Conservation (phyloP, 2,329 filamentous ascomycete genomes). For the Aureobasidium melanogenum region DNA sequence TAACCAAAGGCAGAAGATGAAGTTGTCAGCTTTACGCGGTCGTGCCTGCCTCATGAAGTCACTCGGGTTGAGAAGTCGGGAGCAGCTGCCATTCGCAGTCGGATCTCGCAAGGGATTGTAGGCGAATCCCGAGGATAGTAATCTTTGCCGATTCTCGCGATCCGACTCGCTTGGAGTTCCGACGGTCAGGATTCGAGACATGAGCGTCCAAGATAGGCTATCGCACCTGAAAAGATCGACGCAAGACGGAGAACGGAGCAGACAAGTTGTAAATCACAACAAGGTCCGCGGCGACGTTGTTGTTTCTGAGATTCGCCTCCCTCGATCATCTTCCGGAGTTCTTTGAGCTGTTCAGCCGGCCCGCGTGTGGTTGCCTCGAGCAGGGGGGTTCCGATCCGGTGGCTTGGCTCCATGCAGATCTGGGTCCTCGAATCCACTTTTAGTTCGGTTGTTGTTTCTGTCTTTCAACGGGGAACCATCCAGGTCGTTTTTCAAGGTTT, state of each 20-base stretch:
- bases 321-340: no score
- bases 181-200: not conserved
- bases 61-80: not conserved
- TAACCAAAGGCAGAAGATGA: not conserved
- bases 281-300: not conserved
- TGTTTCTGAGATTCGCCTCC: no score
- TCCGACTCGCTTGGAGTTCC: not conserved
- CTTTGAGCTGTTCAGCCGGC: not conserved
- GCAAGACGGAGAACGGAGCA: not conserved
- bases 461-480: not conserved
- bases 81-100: not conserved
- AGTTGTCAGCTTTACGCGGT: not conserved
- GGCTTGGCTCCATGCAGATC: slow-evolving; percentile 5
- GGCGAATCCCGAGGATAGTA: not conserved
- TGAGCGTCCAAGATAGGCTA: not conserved
- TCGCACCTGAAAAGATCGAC: not conserved
- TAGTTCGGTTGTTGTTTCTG: not conserved
- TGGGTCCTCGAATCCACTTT: not conserved
- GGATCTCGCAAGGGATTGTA: not conserved
- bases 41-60: not conserved
- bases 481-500: not conserved
- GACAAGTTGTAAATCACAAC: no score
- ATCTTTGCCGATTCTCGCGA: not conserved
- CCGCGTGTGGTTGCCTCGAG: not conserved
- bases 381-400: not conserved